A percentile compares a stretch with the other conserved stretches of the same genome.
Evolutionary conservation across 768 basidiomycete species (phyloP).

Genomic region (Suillus decipiens): DNA sequence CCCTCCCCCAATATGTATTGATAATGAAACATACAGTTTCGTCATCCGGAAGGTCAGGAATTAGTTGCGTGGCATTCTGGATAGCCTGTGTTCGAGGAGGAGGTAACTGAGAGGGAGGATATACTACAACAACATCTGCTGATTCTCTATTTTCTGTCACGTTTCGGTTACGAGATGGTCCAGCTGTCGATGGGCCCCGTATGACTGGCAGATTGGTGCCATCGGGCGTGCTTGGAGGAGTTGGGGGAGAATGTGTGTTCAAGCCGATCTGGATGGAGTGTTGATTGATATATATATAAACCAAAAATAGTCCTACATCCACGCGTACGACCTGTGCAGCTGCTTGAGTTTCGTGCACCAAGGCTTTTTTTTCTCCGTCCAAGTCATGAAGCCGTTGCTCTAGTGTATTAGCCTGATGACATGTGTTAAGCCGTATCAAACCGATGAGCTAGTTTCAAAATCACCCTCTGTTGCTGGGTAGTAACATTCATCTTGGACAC

Average conservation of each 20-base stretch:
- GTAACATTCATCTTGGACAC: not conserved
- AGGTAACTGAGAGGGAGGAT: not conserved
- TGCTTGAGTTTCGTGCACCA: not conserved
- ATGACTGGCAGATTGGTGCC: not conserved
- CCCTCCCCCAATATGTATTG: not conserved
- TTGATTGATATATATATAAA: not conserved
- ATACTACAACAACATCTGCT: not conserved
- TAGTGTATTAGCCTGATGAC: not conserved
- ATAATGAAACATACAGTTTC: not conserved
- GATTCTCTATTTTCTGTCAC: not conserved
- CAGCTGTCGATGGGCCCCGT: not conserved
- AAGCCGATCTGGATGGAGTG: not conserved
- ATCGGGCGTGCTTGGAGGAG: not conserved
- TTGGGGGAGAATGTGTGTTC: not conserved
- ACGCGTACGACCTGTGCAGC: not conserved
- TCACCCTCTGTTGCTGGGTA: not conserved
- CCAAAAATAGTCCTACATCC: not conserved
- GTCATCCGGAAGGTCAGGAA: slow-evolving; percentile 8
- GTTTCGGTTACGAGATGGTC: not conserved
- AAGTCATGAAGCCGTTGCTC: not conserved
- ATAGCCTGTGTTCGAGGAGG: not conserved
- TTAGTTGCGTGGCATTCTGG: not conserved
- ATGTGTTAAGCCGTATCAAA: not conserved
- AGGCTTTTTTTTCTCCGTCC: not conserved
- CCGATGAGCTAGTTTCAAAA: not conserved